Conservation (phyloP, 1,284 basidiomycete species). For the Leccinum holopus region DNA sequence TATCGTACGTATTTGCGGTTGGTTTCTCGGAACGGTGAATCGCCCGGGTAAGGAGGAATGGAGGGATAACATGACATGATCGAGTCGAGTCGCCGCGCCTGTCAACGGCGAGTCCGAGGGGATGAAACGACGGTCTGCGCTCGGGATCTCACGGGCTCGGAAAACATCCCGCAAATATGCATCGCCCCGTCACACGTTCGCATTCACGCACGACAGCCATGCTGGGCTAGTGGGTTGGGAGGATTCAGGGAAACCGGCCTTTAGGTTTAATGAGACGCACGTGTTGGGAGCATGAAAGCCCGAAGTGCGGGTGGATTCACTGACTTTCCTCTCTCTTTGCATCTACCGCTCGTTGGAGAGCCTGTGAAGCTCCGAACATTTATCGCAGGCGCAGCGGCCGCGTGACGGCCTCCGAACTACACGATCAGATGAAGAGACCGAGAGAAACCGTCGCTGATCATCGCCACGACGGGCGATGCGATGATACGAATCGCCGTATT, state of each 20-base stretch:
- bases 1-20: not conserved
- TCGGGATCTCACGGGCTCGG: not conserved
- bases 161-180: not conserved
- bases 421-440: not conserved
- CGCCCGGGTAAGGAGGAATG: not conserved
- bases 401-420: not conserved
- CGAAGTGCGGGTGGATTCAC: not conserved
- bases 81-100: not conserved
- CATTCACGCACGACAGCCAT: not conserved
- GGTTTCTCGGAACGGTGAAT: not conserved
- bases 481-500: slow-evolving; percentile 12
- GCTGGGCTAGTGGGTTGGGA: not conserved
- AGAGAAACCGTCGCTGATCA: slow-evolving; percentile 2
- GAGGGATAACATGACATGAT: not conserved
- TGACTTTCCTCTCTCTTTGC: not conserved
- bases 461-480: not conserved
- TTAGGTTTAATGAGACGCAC: slow-evolving; percentile 14
- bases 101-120: not conserved
- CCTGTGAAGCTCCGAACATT: not conserved
- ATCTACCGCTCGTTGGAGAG: not conserved
- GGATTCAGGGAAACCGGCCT: slow-evolving; percentile 8
- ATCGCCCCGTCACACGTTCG: slow-evolving; percentile 6
- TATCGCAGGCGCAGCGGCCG: not conserved
- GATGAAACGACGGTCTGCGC: not conserved
- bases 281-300: not conserved